Percentiles rank a stretch among this genome's conserved stretches.
These are phyloP conservation scores for Rhazya stricta DNA, from an alignment of 257 asterid genomes.

Conservation along the genomic window DNA sequence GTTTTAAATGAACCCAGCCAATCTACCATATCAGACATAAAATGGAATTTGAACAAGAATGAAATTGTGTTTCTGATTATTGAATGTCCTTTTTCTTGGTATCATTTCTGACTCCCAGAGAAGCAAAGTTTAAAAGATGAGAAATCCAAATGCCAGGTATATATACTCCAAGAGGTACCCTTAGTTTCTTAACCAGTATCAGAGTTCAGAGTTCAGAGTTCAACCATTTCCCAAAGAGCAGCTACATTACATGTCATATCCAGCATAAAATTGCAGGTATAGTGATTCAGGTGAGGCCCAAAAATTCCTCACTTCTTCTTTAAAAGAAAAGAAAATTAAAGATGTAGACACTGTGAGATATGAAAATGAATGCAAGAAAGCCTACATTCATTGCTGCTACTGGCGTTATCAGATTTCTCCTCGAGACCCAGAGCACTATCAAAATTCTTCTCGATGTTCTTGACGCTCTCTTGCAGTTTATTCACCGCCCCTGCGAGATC, in stretches of 20 bases:
- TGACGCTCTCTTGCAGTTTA: constrained; percentile 94
- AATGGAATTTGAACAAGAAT: background rate
- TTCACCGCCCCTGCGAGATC: constrained; percentile 95
- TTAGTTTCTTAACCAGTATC: background rate
- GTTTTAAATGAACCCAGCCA: background rate
- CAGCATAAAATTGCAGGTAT: background rate
- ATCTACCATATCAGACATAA: background rate
- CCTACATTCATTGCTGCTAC: constrained; percentile 59
- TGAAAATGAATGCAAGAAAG: background rate
- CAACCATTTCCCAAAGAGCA: background rate
- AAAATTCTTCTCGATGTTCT: constrained; percentile 92
- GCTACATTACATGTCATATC: background rate
- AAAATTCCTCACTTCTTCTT: background rate
- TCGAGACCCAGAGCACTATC: constrained; percentile 95
- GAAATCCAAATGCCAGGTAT: background rate
- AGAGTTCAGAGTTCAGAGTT: background rate
- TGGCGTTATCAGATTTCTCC: constrained; percentile 52
- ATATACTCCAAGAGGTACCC: background rate
- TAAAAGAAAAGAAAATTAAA: background rate
- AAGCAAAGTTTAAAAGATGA: background rate
- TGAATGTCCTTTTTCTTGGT: background rate
- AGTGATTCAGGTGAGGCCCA: background rate
- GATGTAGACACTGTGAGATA: background rate
- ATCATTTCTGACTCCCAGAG: background rate
- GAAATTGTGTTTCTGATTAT: background rate